A percentile compares a stretch with the other conserved stretches of the same genome.
phyloP scores from a whole-genome alignment of 176 grass and related monocot genomes.

The Coix lacrymajobi region DNA sequence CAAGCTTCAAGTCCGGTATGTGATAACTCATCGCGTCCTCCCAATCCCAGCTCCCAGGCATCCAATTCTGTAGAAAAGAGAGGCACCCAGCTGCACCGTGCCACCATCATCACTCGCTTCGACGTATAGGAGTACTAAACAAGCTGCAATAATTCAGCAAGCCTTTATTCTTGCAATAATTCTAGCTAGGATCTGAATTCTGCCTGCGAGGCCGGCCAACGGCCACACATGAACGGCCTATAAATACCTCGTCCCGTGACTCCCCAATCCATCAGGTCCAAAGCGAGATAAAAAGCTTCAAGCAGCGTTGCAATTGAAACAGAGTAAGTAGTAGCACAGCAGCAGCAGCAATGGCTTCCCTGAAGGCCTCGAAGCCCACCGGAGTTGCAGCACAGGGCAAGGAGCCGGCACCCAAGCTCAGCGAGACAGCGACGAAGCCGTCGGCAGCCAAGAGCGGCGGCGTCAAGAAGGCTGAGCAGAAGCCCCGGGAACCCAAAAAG shows the following conservation, averaged over 20 bases:
- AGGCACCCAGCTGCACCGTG: slow-evolving; percentile 12
- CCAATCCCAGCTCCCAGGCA: slow-evolving; percentile 17
- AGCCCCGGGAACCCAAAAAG: slow-evolving; percentile 73
- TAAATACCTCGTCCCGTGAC: slow-evolving; percentile 47
- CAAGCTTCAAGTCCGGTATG: slow-evolving; percentile 39
- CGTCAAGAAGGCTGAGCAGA: slow-evolving; percentile 73
- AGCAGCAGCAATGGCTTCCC: slow-evolving; percentile 58
- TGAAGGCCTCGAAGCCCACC: slow-evolving; percentile 49
- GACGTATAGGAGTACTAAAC: slow-evolving; percentile 21
- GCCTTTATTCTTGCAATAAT: slow-evolving; percentile 61
- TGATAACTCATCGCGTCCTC: neutral
- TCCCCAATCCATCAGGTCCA: slow-evolving; percentile 23
- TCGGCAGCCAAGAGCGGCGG: slow-evolving; percentile 51
- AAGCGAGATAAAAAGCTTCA: slow-evolving; percentile 26
- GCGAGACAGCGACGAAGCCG: slow-evolving; percentile 38
- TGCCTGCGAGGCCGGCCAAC: neutral
- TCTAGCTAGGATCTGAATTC: slow-evolving; percentile 25
- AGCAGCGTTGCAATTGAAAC: neutral
- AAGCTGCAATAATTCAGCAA: slow-evolving; percentile 69
- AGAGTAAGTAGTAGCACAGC: neutral
- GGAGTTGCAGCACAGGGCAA: slow-evolving; percentile 47
- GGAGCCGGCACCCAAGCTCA: slow-evolving; percentile 46
- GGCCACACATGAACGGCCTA: slow-evolving; percentile 23
- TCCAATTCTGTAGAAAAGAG: slow-evolving; percentile 36
- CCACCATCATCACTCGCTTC: slow-evolving; percentile 38